Evolutionary conservation across 805 yeast species (phyloP).

Genomic region (Starmerella apicola): DNA sequence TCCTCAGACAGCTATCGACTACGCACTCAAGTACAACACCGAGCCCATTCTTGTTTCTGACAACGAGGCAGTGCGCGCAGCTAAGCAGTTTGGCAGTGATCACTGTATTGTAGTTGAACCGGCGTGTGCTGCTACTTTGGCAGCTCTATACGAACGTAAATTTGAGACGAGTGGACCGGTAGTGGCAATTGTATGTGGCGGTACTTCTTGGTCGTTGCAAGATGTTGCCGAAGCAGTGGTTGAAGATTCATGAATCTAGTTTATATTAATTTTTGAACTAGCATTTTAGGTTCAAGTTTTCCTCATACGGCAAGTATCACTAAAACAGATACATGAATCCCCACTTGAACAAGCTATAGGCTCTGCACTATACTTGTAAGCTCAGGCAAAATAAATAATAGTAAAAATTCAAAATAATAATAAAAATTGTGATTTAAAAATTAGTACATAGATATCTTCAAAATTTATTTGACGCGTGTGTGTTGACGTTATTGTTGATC

Average conservation of each 20-base stretch:
- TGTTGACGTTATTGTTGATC: slow-evolving; percentile 37
- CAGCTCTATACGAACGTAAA: slow-evolving; percentile 28
- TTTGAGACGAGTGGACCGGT: slow-evolving; percentile 1
- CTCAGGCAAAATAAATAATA: no score
- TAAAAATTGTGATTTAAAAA: neutral
- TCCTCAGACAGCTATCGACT: slow-evolving; percentile 37
- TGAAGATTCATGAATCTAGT: no score
- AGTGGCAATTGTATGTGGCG: slow-evolving; percentile 20
- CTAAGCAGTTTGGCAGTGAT: slow-evolving; percentile 39
- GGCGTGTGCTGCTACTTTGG: slow-evolving; percentile 60
- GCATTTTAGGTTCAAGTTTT: no score
- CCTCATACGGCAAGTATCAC: no score
- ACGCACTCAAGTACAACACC: slow-evolving; percentile 32
- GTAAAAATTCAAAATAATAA: no score
- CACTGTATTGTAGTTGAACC: slow-evolving; percentile 49
- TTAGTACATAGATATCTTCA: neutral
- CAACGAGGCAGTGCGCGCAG: slow-evolving; percentile 42
- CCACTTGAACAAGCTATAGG: no score
- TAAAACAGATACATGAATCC: no score
- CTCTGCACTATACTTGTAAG: no score
- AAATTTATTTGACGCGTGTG: slow-evolving; percentile 32
- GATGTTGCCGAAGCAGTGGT: no score
- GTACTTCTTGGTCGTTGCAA: slow-evolving; percentile 12
- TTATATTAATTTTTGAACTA: no score
- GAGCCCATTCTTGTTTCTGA: slow-evolving; percentile 41